A percentile compares a stretch with the other conserved stretches of the same genome.
Conservation (phyloP, 1,139 yeast species). For the Zhuliangozyma blackwelliae region DNA sequence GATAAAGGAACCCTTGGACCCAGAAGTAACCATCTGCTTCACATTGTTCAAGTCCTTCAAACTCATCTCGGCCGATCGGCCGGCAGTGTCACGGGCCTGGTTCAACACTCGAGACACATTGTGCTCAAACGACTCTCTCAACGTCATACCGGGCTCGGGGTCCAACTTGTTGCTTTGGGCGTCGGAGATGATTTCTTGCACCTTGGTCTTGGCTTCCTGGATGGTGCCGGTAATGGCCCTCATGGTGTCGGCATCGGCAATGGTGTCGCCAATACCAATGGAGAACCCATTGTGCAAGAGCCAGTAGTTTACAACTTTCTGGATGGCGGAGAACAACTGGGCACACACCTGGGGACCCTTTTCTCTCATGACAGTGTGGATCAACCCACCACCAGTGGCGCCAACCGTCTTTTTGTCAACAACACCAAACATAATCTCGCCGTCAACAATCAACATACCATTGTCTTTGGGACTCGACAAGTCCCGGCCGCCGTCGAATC, state of each 20-base stretch:
- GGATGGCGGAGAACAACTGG: slow-evolving; percentile 85
- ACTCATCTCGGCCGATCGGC: slow-evolving; percentile 96
- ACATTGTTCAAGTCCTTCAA: slow-evolving; percentile 92
- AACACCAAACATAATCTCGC: slow-evolving; percentile 94
- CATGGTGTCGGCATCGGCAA: slow-evolving; percentile 97
- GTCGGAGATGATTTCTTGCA: slow-evolving; percentile 84
- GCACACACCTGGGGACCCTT: slow-evolving; percentile 93
- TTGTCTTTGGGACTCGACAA: slow-evolving; percentile 78
- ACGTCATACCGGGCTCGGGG: slow-evolving; percentile 99
- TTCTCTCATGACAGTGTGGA: slow-evolving; percentile 96
- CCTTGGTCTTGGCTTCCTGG: slow-evolving; percentile 87
- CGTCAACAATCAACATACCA: slow-evolving; percentile 90
- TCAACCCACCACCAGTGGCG: slow-evolving; percentile 96
- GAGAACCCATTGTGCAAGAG: slow-evolving; percentile 94
- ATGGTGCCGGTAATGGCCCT: slow-evolving; percentile 87
- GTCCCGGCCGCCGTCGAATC: slow-evolving; percentile 90
- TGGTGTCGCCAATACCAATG: slow-evolving; percentile 99
- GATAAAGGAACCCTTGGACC: slow-evolving; percentile 98
- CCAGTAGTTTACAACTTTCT: slow-evolving; percentile 96
- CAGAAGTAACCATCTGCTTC: slow-evolving; percentile 98
- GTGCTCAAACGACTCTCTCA: slow-evolving; percentile 97
- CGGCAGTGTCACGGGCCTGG: slow-evolving; percentile 99
- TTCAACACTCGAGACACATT: slow-evolving; percentile 92
- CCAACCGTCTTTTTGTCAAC: slow-evolving; percentile 98
- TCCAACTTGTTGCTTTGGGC: slow-evolving; percentile 86